These are phyloP conservation scores for Rhodomyrtus psidioides DNA, from an alignment of 441 rosid genomes.

Conservation along the genomic window DNA sequence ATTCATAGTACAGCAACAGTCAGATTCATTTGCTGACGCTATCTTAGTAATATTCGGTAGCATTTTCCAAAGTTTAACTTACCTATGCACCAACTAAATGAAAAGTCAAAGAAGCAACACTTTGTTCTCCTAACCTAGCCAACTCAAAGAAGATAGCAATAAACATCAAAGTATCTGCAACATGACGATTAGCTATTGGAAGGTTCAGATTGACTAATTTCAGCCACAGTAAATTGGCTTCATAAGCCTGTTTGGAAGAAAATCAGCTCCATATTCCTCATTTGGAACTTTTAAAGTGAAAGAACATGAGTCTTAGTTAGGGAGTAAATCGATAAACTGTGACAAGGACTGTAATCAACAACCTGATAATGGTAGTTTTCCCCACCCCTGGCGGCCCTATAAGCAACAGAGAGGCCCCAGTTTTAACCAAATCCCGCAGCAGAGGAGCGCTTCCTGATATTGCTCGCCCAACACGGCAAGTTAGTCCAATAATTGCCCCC, in stretches of 20 bases:
- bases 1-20: not conserved
- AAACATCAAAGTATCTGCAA: not conserved
- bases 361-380: conserved; percentile 92
- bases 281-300: not conserved
- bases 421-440: conserved; percentile 63
- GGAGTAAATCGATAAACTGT: not conserved
- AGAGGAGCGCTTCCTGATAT: conserved; percentile 73
- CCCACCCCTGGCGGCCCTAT: conserved; percentile 98
- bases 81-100: not conserved
- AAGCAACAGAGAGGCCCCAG: conserved; percentile 74
- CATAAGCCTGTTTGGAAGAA: not conserved
- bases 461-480: conserved; percentile 92
- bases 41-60: not conserved
- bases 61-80: not conserved
- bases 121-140: not conserved
- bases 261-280: not conserved
- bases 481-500: conserved; percentile 73
- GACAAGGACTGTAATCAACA: conserved; percentile 1
- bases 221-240: not conserved
- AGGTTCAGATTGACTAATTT: not conserved
- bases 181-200: not conserved
- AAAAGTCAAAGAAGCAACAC: not conserved
- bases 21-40: not conserved
- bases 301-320: not conserved
- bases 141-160: not conserved